Evolutionary conservation across 2,329 filamentous ascomycete species (phyloP).

Genomic region (Colletotrichum somersetense): DNA sequence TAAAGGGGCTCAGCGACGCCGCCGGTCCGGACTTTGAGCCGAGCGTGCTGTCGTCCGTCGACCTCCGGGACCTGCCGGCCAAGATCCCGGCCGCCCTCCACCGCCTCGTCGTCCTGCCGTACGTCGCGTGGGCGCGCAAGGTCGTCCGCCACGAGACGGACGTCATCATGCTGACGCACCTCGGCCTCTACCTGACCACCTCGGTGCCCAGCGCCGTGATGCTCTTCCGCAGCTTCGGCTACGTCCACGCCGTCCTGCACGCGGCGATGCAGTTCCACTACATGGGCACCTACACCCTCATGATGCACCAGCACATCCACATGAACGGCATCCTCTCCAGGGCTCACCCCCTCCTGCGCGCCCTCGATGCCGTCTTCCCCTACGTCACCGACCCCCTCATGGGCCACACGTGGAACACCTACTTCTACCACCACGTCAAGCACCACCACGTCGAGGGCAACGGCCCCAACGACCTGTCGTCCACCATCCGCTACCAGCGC

Average conservation of each 20-base stretch:
- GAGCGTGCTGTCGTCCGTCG: constrained; percentile 58
- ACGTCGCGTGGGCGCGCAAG: constrained; percentile 65
- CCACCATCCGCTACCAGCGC: constrained; percentile 81
- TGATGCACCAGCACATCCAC: constrained; percentile 90
- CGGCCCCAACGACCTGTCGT: constrained; percentile 80
- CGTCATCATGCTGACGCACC: constrained; percentile 82
- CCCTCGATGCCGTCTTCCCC: constrained; percentile 76
- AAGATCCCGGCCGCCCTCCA: constrained; percentile 48
- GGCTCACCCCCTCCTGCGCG: constrained; percentile 53
- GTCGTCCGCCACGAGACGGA: constrained; percentile 77
- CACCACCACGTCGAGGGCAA: constrained; percentile 88
- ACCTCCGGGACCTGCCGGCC: constrained; percentile 52
- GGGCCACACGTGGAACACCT: constrained; percentile 88
- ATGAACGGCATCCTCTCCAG: constrained; percentile 75
- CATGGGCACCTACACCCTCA: constrained; percentile 80
- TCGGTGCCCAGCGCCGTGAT: constrained; percentile 76
- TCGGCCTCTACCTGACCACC: constrained; percentile 78
- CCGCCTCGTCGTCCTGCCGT: constrained; percentile 60
- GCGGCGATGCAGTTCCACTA: constrained; percentile 75
- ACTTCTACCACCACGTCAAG: constrained; percentile 89
- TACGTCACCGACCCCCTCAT: constrained; percentile 82
- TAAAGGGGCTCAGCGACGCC: constrained; percentile 59
- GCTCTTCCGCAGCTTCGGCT: constrained; percentile 76
- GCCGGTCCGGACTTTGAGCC: constrained; percentile 58
- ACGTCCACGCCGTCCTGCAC: constrained; percentile 76